Base-by-base conservation (phyloP, 192 early-diverging fungal genomes). In the Spizellomyces punctatus region DNA sequence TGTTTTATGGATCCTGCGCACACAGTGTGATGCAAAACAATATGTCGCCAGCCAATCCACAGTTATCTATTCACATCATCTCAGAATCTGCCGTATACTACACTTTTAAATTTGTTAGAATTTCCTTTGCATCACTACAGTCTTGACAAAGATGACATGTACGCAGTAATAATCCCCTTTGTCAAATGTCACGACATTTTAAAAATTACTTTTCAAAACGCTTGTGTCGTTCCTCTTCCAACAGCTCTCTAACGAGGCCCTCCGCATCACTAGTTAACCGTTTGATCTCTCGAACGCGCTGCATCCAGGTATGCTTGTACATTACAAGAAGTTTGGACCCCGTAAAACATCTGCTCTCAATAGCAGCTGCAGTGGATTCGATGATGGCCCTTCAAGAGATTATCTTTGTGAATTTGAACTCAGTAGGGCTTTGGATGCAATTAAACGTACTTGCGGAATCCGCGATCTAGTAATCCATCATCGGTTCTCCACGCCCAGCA, bases 241-340 rank as follows among this genome's bases (percentile, higher is more conserved):
- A 12, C 50, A 54, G 4, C 17, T 54, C 17, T 54, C 17, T 54
- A 12, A 54, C 14, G 14, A 12, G 17, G 12, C 17, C 50, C 12
- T 19, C 17, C 17, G 50, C 50, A 54, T 19, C 17, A 19, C 50
- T 54, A 12, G 50, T 19, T 19, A 54, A 12, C 14, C 50, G 16
- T 5, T 61, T 61, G 12, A 68, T 17, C 12, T 55, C 52, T 36
- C 58, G 54, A 56, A 68, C 55, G 7, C 55, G 49, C 21, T 27
- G 49, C 55, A 56, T 52, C 66, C 66, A 68, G n/a, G 21, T 19
- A 41, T 21, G 47, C 42, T 68, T 68, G 50, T 68, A 68, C 10
- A 58, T 44, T 14, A 45, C n/a, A 41, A 21, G 17, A 6, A 68
- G 44, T 16, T 68, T 55, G 21, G 48, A 36, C 2, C 41, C 49